phyloP scores from a whole-genome alignment of 2,329 filamentous ascomycete species.

The Claviceps fusiformis region DNA sequence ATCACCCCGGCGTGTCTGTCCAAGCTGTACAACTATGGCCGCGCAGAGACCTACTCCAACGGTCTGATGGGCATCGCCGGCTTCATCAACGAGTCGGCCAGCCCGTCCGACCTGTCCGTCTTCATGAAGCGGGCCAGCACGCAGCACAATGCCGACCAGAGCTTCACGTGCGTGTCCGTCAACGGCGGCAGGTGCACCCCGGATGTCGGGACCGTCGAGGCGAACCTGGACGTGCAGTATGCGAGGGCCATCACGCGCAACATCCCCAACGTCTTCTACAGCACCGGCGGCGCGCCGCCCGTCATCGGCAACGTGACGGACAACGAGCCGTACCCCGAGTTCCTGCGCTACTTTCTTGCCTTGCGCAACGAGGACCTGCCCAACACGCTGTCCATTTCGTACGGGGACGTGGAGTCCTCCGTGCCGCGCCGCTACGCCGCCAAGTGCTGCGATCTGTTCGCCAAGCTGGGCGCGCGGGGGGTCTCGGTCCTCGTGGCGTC shows the following conservation, averaged over 20 bases:
- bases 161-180: slow-evolving; percentile 4
- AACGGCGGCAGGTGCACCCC: slow-evolving; percentile 1
- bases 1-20: slow-evolving; percentile 1
- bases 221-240: slow-evolving; percentile 4
- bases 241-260: slow-evolving; percentile 1
- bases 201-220: background rate
- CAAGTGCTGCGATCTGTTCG: slow-evolving; percentile 46
- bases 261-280: slow-evolving; percentile 4
- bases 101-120: background rate
- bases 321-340: slow-evolving; percentile 57
- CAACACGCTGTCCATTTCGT: slow-evolving; percentile 41
- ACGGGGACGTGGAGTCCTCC: slow-evolving; percentile 49
- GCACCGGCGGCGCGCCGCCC: slow-evolving; percentile 1
- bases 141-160: slow-evolving; percentile 2
- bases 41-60: background rate
- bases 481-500: slow-evolving; percentile 48
- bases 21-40: slow-evolving; percentile 2
- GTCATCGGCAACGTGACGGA: background rate
- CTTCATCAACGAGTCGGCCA: slow-evolving; percentile 1
- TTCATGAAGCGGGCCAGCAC: background rate
- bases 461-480: slow-evolving; percentile 49
- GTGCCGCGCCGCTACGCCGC: slow-evolving; percentile 44
- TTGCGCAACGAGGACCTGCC: slow-evolving; percentile 36
- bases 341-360: slow-evolving; percentile 43
- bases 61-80: slow-evolving; percentile 4